Conservation (phyloP, 768 basidiomycete species). For the Saitozyma podzolica region DNA sequence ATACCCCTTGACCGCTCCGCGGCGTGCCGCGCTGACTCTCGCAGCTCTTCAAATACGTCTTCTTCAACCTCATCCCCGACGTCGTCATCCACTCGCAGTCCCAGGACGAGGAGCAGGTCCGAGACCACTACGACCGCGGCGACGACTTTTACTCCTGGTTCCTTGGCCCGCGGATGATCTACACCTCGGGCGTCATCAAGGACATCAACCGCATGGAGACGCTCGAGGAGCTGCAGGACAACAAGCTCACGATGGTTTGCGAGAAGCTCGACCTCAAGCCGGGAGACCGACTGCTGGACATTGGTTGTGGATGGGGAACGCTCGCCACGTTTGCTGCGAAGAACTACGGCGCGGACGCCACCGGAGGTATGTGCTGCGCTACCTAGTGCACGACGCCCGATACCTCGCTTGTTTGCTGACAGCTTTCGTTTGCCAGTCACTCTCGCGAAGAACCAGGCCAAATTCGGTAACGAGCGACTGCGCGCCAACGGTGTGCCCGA, state of each 20-base stretch:
- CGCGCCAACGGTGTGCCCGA: slow-evolving; percentile 70
- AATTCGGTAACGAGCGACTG: slow-evolving; percentile 88
- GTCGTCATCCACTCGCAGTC: slow-evolving; percentile 84
- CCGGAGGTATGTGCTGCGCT: slow-evolving; percentile 60
- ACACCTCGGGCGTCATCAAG: slow-evolving; percentile 86
- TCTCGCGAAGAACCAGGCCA: slow-evolving; percentile 82
- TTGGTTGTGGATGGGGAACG: slow-evolving; percentile 86
- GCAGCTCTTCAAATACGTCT: slow-evolving; percentile 84
- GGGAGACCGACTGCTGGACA: slow-evolving; percentile 63
- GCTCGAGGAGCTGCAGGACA: slow-evolving; percentile 93
- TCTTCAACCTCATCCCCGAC: slow-evolving; percentile 84
- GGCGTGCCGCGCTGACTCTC: slow-evolving; percentile 7
- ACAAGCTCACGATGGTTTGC: slow-evolving; percentile 94
- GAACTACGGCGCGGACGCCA: slow-evolving; percentile 94
- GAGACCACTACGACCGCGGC: slow-evolving; percentile 93
- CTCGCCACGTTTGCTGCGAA: slow-evolving; percentile 91
- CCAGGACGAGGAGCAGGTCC: slow-evolving; percentile 94
- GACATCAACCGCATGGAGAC: slow-evolving; percentile 72
- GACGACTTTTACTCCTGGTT: slow-evolving; percentile 94
- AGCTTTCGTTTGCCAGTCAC: slow-evolving; percentile 60
- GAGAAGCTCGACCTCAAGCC: slow-evolving; percentile 87
- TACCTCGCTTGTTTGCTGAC: too few relatives aligned
- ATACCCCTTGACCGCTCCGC: neutral
- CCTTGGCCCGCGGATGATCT: slow-evolving; percentile 63
- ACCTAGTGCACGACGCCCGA: too few relatives aligned